phyloP scores from a whole-genome alignment of 108 stramenopile species.

The Stephanodiscus minutulus region DNA sequence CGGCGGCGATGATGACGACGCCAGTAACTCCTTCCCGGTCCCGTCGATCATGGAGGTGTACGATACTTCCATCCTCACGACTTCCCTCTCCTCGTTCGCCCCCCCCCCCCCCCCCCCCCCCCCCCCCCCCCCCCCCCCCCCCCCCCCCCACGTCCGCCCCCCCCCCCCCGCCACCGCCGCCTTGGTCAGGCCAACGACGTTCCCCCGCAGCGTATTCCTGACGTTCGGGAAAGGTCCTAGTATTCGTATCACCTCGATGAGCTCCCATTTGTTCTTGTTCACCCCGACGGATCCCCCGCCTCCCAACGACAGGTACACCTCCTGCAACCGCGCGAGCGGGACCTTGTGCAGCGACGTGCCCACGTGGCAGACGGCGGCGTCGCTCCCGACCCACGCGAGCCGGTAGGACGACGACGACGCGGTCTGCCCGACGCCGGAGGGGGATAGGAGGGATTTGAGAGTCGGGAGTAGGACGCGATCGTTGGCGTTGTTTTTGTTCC shows the following conservation, averaged over 20 bases:
- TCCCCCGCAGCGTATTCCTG: slow-evolving; percentile 73
- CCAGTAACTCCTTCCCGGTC: slow-evolving; percentile 79
- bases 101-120: background rate
- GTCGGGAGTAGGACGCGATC: slow-evolving; percentile 23
- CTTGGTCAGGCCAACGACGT: slow-evolving; percentile 33
- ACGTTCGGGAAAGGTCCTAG: slow-evolving; percentile 91
- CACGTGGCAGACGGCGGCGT: slow-evolving; percentile 75
- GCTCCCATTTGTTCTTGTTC: slow-evolving; percentile 46
- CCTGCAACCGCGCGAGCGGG: slow-evolving; percentile 83
- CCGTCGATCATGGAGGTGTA: slow-evolving; percentile 86
- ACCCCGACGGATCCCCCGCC: background rate
- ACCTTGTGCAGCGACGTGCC: slow-evolving; percentile 90
- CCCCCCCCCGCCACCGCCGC: no score
- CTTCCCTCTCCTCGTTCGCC: slow-evolving; percentile 7
- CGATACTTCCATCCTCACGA: slow-evolving; percentile 35
- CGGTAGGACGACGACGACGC: slow-evolving; percentile 54
- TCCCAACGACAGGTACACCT: slow-evolving; percentile 69
- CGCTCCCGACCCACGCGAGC: slow-evolving; percentile 79
- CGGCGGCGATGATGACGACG: slow-evolving; percentile 17
- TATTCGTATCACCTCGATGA: slow-evolving; percentile 85
- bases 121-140: background rate
- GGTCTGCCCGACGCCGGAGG: background rate
- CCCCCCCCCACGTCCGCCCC: background rate
- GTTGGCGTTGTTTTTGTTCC: background rate
- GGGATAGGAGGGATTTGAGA: slow-evolving; percentile 21